Evolutionary conservation across 2,329 filamentous ascomycete species (phyloP).

Genomic region (Aspergillaceae sp.): DNA sequence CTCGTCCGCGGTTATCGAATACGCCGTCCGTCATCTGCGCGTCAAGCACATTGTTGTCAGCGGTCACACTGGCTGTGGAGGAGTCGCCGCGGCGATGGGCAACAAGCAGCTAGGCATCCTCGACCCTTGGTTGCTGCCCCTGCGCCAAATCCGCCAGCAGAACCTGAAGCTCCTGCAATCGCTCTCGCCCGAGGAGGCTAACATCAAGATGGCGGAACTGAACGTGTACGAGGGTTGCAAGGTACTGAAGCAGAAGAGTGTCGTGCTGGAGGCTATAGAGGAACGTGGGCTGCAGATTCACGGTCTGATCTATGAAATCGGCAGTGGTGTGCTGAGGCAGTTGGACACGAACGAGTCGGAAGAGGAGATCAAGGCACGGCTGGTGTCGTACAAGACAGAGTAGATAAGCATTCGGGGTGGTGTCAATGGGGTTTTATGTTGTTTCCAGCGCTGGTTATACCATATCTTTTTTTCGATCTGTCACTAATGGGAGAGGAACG

Average conservation of each 20-base stretch:
- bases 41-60: conserved; percentile 56
- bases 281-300: conserved; percentile 66
- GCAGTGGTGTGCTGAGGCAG: conserved; percentile 46
- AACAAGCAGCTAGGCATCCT: conserved; percentile 52
- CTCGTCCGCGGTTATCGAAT: conserved; percentile 68
- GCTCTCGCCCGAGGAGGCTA: conserved; percentile 42
- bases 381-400: conserved; percentile 33
- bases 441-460: not conserved
- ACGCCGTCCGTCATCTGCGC: conserved; percentile 62
- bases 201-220: conserved; percentile 60
- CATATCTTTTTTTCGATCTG: too few species aligned
- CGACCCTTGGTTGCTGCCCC: conserved; percentile 54
- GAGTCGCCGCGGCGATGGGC: conserved; percentile 47
- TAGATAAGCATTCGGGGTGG: conserved; percentile 2
- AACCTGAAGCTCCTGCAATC: conserved; percentile 44
- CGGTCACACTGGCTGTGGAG: conserved; percentile 54
- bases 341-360: conserved; percentile 40
- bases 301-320: conserved; percentile 66
- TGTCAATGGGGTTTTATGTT: not conserved
- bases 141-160: conserved; percentile 47
- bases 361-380: conserved; percentile 29
- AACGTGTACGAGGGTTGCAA: conserved; percentile 65
- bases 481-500: too few species aligned
- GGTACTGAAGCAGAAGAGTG: conserved; percentile 58
- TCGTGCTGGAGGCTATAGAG: conserved; percentile 60